phyloP scores from a whole-genome alignment of 352 stramenopile genomes.

The Globisporangium cystogenes region DNA sequence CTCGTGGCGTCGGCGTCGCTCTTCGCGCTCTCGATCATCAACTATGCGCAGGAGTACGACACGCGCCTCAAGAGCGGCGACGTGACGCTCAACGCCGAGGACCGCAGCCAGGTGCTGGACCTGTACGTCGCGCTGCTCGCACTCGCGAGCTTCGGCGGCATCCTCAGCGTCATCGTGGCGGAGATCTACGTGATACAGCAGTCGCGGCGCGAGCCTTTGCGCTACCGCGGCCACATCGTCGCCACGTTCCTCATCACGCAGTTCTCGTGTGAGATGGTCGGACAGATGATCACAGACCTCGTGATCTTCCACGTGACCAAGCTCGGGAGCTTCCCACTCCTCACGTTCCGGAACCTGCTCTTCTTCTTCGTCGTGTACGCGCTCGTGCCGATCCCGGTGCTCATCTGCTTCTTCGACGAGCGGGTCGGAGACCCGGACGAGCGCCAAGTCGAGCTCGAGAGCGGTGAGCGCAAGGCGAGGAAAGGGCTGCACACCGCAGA shows the following conservation, averaged over 20 bases:
- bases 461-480: slow-evolving; percentile 6
- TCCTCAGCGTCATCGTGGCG: slow-evolving; percentile 38
- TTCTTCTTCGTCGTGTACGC: slow-evolving; percentile 46
- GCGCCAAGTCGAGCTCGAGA: slow-evolving; percentile 12
- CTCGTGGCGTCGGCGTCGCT: slow-evolving; percentile 28
- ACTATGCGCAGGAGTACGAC: slow-evolving; percentile 46
- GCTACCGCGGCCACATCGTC: slow-evolving; percentile 25
- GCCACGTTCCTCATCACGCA: slow-evolving; percentile 48
- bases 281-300: slow-evolving; percentile 38
- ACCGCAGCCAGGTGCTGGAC: slow-evolving; percentile 28
- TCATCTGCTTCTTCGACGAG: slow-evolving; percentile 38
- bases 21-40: slow-evolving; percentile 49
- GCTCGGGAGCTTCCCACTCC: slow-evolving; percentile 33
- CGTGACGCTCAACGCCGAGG: slow-evolving; percentile 7
- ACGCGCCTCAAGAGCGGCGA: slow-evolving; percentile 15
- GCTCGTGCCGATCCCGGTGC: slow-evolving; percentile 28
- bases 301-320: slow-evolving; percentile 46
- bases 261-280: slow-evolving; percentile 37
- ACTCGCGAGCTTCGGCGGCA: slow-evolving; percentile 40
- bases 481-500: slow-evolving; percentile 1
- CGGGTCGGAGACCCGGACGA: slow-evolving; percentile 12
- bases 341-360: slow-evolving; percentile 36
- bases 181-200: slow-evolving; percentile 57
- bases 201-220: slow-evolving; percentile 37
- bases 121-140: slow-evolving; percentile 37